phyloP scores from a whole-genome alignment of 139 green algal genomes.

The Ostreobium quekettii region DNA sequence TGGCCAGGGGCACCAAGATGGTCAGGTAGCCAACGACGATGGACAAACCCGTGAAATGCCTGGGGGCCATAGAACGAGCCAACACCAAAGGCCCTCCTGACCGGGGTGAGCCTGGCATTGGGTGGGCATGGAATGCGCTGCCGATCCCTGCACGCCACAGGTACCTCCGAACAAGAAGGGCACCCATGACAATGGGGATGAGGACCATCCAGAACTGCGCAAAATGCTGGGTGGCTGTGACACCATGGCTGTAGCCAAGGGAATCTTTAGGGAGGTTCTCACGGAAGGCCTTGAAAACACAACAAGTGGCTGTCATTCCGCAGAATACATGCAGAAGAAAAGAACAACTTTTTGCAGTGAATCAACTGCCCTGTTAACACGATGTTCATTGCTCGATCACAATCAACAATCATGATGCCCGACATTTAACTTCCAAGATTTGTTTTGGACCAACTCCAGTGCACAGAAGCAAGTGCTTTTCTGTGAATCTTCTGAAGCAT shows the following conservation, averaged over 20 bases:
- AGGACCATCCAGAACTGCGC: not conserved
- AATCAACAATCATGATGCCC: no score
- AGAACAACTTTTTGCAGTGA: no score
- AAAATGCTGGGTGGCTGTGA: conserved; percentile 2
- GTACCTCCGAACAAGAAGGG: not conserved
- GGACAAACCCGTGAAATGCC: not conserved
- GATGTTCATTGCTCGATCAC: no score
- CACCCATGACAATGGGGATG: not conserved
- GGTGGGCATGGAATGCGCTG: conserved; percentile 1
- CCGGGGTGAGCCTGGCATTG: not conserved
- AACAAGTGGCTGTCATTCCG: no score
- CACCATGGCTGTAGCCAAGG: not conserved
- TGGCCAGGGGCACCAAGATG: not conserved
- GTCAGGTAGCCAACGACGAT: conserved; percentile 15
- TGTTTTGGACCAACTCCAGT: no score
- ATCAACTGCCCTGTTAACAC: no score
- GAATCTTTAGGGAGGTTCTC: not conserved
- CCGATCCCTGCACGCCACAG: not conserved
- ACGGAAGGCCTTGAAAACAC: not conserved
- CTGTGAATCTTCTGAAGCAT: no score
- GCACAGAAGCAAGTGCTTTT: no score
- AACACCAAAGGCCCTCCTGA: not conserved
- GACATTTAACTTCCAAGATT: no score
- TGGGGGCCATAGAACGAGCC: not conserved
- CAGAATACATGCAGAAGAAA: no score